Evolutionary conservation across 2,329 filamentous ascomycete species (phyloP), one percentile per base, ranked within the genome.

Genomic region (Fulvia fulva): DNA sequence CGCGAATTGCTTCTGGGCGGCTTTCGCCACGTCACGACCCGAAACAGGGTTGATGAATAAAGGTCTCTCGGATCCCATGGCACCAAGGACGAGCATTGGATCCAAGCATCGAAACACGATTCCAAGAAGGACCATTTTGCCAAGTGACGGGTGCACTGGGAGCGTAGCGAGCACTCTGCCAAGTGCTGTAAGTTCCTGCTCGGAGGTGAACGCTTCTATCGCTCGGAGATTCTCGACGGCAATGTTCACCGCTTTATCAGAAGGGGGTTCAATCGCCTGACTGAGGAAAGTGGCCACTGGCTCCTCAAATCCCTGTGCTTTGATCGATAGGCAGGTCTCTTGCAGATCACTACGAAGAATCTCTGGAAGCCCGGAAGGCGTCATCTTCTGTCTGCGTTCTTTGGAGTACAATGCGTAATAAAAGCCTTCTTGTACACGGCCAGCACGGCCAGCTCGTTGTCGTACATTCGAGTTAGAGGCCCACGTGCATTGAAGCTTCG

Each of bases 81-180:
- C 71, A 34, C 74, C 78, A 5, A 80, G 62, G 26, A 80, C 74
- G 26, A 82, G 62, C 63, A 82, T 75, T 0, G 80, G 78, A 60
- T 81, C 78, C 4, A 82, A 69, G 63, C 80, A 82, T 37, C 74
- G 73, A 69, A 82, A 82, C 47, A 82, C 74, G 25, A 80, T 68
- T 5, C 80, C 80, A 9, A 82, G 68, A 21, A 81, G 55, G 53
- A 82, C 74, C 75, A 82, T 77, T 59, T 81, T 82, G 28, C 76
- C 80, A 34, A 78, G 63, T 3, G 69, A 63, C 6, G 80, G 80
- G 56, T 78, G 73, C 4, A 81, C 68, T 2, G 77, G 75, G 0
- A 72, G 59, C 45, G 60, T 57, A 7, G 74, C 69, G 32, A 81
- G 68, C n/a, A 79, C 58, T n/a, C 68, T 69, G 19, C 80, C 80